Conservation (phyloP, 345 rosid species). For the Citrus hindsii region DNA sequence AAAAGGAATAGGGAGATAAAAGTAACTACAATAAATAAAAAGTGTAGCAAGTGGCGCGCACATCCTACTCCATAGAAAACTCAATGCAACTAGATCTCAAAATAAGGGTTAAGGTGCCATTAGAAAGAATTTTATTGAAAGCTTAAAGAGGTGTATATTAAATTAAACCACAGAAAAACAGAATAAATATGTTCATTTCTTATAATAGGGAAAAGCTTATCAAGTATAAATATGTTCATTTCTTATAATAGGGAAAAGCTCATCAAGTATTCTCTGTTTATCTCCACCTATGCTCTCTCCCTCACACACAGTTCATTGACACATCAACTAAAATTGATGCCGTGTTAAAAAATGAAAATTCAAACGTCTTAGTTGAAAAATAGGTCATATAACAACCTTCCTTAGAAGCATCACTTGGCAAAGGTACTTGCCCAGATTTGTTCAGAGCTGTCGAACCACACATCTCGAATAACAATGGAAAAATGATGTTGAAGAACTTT, state of each 20-base stretch:
- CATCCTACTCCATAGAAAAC: neutral
- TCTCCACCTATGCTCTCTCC: neutral
- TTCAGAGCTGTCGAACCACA: conserved; percentile 46
- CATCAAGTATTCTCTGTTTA: neutral
- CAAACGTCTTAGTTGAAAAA: conserved; percentile 2
- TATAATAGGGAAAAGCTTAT: neutral
- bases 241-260: neutral
- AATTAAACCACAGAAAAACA: neutral
- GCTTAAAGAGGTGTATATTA: neutral
- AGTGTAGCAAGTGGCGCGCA: neutral
- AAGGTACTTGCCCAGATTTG: conserved; percentile 36
- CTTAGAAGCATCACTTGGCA: conserved; percentile 45
- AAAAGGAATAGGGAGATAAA: neutral
- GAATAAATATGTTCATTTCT: neutral
- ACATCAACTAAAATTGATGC: neutral
- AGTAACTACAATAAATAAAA: neutral
- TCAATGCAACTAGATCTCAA: neutral
- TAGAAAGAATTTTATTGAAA: neutral
- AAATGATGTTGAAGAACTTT: conserved; percentile 65
- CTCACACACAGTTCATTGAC: neutral
- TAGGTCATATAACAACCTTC: conserved; percentile 47
- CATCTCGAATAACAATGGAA: conserved; percentile 69
- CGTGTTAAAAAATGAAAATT: neutral
- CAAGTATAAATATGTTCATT: neutral
- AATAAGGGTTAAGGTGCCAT: neutral